phyloP scores from a whole-genome alignment of 2,329 filamentous ascomycete species.

The Claviceps capensis region DNA sequence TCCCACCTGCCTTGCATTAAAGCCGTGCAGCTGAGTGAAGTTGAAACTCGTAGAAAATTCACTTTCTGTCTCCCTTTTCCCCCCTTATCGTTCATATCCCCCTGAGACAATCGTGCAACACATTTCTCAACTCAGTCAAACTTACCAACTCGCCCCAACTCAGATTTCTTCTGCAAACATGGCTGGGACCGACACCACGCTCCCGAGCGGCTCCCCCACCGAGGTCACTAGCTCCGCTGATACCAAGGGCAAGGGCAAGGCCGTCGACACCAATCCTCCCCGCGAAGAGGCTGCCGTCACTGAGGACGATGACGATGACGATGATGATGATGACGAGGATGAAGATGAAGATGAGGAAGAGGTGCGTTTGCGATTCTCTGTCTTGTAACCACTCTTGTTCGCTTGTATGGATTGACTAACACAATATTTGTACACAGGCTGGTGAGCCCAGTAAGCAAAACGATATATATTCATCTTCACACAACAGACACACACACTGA shows the following conservation, averaged over 20 bases:
- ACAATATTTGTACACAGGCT: conserved; percentile 9
- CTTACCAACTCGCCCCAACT: background rate
- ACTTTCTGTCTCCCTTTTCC: conserved; percentile 6
- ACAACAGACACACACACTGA: background rate
- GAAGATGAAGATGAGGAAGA: conserved; percentile 30
- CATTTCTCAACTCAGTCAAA: background rate
- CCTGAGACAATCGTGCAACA: background rate
- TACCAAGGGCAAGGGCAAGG: conserved; percentile 84
- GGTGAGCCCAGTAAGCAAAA: conserved; percentile 17
- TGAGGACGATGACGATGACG: conserved; percentile 61
- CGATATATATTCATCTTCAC: background rate
- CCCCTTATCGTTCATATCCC: background rate
- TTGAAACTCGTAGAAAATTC: conserved; percentile 12
- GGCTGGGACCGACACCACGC: conserved; percentile 36
- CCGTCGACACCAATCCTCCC: conserved; percentile 34
- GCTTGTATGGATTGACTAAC: conserved; percentile 11
- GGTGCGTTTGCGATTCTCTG: conserved; percentile 9
- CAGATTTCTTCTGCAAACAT: conserved; percentile 13
- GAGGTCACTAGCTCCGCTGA: conserved; percentile 28
- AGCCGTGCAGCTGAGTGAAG: conserved; percentile 7
- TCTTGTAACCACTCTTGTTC: background rate
- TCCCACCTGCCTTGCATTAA: conserved; percentile 13
- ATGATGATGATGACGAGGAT: conserved; percentile 43
- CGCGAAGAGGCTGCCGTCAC: conserved; percentile 49
- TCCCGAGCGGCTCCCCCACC: conserved; percentile 30